These are phyloP conservation scores for Sporothrix dimorphospora DNA, from an alignment of 2,329 filamentous ascomycete genomes.

Conservation along the genomic window DNA sequence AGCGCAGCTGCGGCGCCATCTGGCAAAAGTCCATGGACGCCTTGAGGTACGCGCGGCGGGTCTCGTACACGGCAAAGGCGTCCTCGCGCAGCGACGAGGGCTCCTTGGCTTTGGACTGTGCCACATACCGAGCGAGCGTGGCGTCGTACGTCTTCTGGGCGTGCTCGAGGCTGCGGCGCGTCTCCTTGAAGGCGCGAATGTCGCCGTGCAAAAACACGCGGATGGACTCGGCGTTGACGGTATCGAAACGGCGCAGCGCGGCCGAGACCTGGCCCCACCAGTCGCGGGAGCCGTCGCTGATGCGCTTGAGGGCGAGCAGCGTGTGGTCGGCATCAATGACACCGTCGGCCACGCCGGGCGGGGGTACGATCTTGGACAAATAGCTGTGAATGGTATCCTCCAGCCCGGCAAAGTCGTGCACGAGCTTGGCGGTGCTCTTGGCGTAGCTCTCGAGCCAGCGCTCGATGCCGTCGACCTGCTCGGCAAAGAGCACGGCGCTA, in stretches of 20 bases:
- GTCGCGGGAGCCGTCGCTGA: slow-evolving; percentile 83
- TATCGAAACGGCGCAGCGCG: slow-evolving; percentile 77
- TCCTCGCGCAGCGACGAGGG: slow-evolving; percentile 89
- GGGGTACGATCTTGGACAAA: slow-evolving; percentile 74
- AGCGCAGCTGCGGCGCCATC: slow-evolving; percentile 81
- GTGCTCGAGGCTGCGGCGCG: slow-evolving; percentile 72
- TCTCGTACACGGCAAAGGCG: slow-evolving; percentile 93
- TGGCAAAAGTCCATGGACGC: slow-evolving; percentile 93
- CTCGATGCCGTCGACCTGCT: slow-evolving; percentile 89
- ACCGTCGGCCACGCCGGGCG: slow-evolving; percentile 74
- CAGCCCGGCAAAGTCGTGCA: slow-evolving; percentile 68
- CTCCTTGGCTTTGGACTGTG: slow-evolving; percentile 91
- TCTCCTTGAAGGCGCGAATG: slow-evolving; percentile 83
- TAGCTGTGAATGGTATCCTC: slow-evolving; percentile 80
- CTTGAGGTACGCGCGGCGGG: slow-evolving; percentile 85
- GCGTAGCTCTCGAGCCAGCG: slow-evolving; percentile 78
- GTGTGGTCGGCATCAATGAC: slow-evolving; percentile 93
- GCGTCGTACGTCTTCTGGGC: slow-evolving; percentile 84
- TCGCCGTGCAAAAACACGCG: slow-evolving; percentile 77
- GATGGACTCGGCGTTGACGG: slow-evolving; percentile 78
- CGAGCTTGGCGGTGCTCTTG: slow-evolving; percentile 57
- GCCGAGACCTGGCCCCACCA: slow-evolving; percentile 80
- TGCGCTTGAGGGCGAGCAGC: slow-evolving; percentile 79
- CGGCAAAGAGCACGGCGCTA: slow-evolving; percentile 80
- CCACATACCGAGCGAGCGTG: slow-evolving; percentile 77